These are phyloP conservation scores for Chaetomium globosum DNA, from an alignment of 2,329 filamentous ascomycete genomes.

Conservation along the genomic window DNA sequence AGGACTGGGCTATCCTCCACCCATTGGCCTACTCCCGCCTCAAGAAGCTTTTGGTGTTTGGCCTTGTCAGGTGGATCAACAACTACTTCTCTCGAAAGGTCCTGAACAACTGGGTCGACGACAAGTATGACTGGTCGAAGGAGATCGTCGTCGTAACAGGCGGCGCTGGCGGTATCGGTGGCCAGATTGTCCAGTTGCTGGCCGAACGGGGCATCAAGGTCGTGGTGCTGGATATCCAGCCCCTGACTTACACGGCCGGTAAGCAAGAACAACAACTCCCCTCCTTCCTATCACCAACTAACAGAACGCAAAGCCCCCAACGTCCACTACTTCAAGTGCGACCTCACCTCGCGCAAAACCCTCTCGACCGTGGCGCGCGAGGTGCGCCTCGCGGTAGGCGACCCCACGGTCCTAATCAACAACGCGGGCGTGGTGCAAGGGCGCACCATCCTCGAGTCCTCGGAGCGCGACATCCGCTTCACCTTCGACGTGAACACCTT, in stretches of 20 bases:
- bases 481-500: conserved; percentile 73
- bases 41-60: conserved; percentile 56
- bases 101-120: conserved; percentile 54
- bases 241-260: conserved; percentile 57
- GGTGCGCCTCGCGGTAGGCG: conserved; percentile 60
- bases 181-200: conserved; percentile 65
- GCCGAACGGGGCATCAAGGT: conserved; percentile 67
- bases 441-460: conserved; percentile 61
- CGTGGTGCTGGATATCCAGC: conserved; percentile 70
- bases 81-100: conserved; percentile 54
- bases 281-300: conserved; percentile 26
- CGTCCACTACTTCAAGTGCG: conserved; percentile 70
- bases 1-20: conserved; percentile 56
- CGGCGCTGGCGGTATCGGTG: conserved; percentile 73
- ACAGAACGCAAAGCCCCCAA: conserved; percentile 45
- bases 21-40: conserved; percentile 56
- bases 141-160: conserved; percentile 76
- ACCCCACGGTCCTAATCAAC: conserved; percentile 72
- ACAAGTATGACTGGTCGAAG: conserved; percentile 65
- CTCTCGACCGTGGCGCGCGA: conserved; percentile 55
- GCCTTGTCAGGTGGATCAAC: conserved; percentile 53
- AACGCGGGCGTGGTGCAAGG: conserved; percentile 68
- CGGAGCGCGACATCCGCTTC: conserved; percentile 62
- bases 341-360: conserved; percentile 62
- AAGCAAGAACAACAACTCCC: conserved; percentile 43